Evolutionary conservation across 352 stramenopile genomes (phyloP), one percentile per base, ranked within the genome.

Genomic region (Globisporangium nagaii): DNA sequence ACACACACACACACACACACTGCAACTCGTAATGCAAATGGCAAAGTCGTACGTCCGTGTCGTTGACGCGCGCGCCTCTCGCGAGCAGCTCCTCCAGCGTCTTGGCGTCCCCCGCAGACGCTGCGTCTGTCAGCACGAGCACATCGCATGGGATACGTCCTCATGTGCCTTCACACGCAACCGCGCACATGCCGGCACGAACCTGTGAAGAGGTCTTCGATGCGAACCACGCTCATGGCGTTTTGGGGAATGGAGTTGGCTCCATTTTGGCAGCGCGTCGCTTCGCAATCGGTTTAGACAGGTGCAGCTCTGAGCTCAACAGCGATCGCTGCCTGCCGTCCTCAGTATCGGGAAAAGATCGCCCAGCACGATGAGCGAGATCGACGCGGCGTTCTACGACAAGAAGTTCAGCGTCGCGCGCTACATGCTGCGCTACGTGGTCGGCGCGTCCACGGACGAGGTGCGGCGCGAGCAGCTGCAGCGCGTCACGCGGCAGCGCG

Each of bases 401-500:
- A 92, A 92, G 63, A 88, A 88, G 56, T 94, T 94, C 60, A 92
- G 65, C 58, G 79, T 71, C 36, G 40, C 69, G 40, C 79, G 79
- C 43, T 90, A 91, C 66, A 87, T 92, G 74, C 76, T 94, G 61
- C 79, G 74, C 27, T 87, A 78, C 53, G 70, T 92, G 34, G 75
- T 92, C 2, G 74, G 67, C 10, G 79, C 79, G 15, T 77, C 79
- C 3, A 84, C 71, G 8, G 81, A 90, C 43, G 78, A 92, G 31
- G 62, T 84, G 15, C 75, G 81, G 11, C 62, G 70, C 19, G 77
- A 94, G 54, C 81, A 92, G 59, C 70, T 88, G 13, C 59, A 83
- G 45, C 81, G 78, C 12, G 62, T 92, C 50, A 60, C 66, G 30
- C 70, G 68, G 47, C 83, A 79, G 32, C 81, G 81, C 39, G 66